Evolutionary conservation across 306 rosid species (phyloP).

Genomic region (Cicer bijugum): DNA sequence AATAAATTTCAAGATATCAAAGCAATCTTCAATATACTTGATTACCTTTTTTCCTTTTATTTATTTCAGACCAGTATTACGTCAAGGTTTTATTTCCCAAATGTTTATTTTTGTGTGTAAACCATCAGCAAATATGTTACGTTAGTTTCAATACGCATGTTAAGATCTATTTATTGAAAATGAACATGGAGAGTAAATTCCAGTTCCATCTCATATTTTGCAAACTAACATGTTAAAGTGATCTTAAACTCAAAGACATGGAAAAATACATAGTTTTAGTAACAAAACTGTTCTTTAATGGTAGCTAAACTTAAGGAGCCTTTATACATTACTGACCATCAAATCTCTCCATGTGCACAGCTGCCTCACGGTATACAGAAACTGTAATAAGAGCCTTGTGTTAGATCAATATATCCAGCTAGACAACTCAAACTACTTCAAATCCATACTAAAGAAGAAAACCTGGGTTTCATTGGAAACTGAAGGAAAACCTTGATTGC

Average conservation of each 20-base stretch:
- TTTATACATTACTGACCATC: constrained; percentile 68
- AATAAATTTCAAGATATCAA: constrained; percentile 25
- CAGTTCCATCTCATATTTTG: constrained; percentile 32
- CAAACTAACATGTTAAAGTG: constrained; percentile 26
- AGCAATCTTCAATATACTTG: constrained; percentile 9
- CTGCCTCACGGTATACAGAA: constrained; percentile 70
- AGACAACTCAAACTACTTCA: constrained; percentile 29
- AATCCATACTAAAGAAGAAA: constrained; percentile 44
- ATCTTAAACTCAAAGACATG: constrained; percentile 8
- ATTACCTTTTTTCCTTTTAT: neutral
- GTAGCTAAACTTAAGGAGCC: constrained; percentile 40
- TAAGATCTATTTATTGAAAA: constrained; percentile 19
- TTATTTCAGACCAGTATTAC: constrained; percentile 26
- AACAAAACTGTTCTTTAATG: constrained; percentile 28
- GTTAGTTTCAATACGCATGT: constrained; percentile 16
- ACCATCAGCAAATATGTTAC: constrained; percentile 21
- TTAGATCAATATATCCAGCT: constrained; percentile 37
- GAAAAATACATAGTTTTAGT: constrained; percentile 25
- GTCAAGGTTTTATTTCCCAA: neutral
- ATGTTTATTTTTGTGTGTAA: constrained; percentile 4
- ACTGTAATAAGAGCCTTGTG: constrained; percentile 43
- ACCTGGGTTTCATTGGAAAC: constrained; percentile 73
- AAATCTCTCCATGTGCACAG: constrained; percentile 89
- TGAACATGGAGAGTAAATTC: constrained; percentile 18
- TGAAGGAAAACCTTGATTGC: constrained; percentile 54